phyloP scores from a whole-genome alignment of 2,329 filamentous ascomycete species.

The Alternaria incomplexa region DNA sequence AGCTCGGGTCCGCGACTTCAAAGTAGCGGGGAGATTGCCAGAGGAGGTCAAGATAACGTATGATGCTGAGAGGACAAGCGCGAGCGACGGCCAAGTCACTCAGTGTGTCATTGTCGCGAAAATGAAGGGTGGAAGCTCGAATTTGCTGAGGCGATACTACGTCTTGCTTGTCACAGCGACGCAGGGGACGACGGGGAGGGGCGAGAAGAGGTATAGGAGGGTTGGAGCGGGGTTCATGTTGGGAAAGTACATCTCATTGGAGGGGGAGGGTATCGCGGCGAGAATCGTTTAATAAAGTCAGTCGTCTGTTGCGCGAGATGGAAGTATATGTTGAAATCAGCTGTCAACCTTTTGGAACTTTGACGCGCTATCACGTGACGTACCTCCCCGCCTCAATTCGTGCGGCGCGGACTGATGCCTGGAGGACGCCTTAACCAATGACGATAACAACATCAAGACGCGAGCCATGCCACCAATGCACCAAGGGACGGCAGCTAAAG shows the following conservation, averaged over 20 bases:
- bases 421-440: conserved; percentile 3
- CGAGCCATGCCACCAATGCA: neutral
- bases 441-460: neutral
- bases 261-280: conserved; percentile 3
- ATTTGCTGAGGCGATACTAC: conserved; percentile 8
- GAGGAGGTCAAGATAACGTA: conserved; percentile 15
- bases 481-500: neutral
- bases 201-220: conserved; percentile 13
- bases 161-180: conserved; percentile 17
- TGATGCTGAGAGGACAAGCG: conserved; percentile 10
- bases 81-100: conserved; percentile 7
- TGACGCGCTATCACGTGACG: conserved; percentile 6
- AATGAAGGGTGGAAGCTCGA: conserved; percentile 1
- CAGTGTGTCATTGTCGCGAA: conserved; percentile 20
- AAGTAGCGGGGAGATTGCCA: conserved; percentile 6
- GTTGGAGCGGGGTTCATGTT: conserved; percentile 23
- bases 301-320: neutral
- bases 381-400: neutral
- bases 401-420: conserved; percentile 12
- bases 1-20: conserved; percentile 14
- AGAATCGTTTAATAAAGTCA: conserved; percentile 3
- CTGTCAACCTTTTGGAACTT: too few species aligned
- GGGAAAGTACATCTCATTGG: conserved; percentile 19
- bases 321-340: too few species aligned
- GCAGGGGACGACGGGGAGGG: neutral